A percentile compares a stretch with the other conserved stretches of the same genome.
These are phyloP conservation scores for Moelleriella libera DNA, from an alignment of 2,329 filamentous ascomycete species.

Conservation along the genomic window DNA sequence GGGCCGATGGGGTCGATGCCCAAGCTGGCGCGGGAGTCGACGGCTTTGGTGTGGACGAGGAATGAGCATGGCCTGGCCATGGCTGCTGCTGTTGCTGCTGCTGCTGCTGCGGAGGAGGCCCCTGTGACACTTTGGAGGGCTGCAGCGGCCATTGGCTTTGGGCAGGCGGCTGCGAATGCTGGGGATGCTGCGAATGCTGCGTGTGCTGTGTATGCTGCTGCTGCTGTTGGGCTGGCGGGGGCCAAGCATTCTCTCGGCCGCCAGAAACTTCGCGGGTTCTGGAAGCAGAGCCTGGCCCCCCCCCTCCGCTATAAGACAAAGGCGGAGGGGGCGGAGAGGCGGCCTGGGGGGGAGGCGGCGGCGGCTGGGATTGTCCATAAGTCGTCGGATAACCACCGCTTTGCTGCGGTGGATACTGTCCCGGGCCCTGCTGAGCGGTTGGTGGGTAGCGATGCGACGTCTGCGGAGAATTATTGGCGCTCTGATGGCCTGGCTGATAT, in stretches of 20 bases:
- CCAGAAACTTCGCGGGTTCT: constrained; percentile 26
- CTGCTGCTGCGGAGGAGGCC: constrained; percentile 12
- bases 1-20: constrained; percentile 18
- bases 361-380: constrained; percentile 21
- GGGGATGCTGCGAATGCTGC: constrained; percentile 1
- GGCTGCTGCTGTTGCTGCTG: constrained; percentile 15
- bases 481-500: constrained; percentile 18
- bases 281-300: constrained; percentile 28
- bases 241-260: constrained; percentile 21
- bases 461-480: constrained; percentile 31
- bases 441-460: constrained; percentile 30
- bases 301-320: constrained; percentile 20
- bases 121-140: constrained; percentile 16
- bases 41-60: constrained; percentile 15
- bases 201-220: constrained; percentile 6
- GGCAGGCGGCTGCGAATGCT: constrained; percentile 8
- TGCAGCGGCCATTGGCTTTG: constrained; percentile 15
- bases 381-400: constrained; percentile 25
- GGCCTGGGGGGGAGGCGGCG: constrained; percentile 16
- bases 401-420: constrained; percentile 29
- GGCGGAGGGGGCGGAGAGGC: constrained; percentile 38
- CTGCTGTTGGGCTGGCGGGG: neutral
- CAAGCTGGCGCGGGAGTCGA: constrained; percentile 18
- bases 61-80: constrained; percentile 17
- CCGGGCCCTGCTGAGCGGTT: constrained; percentile 19